Percentiles rank a stretch among this genome's conserved stretches.
Conservation (phyloP, 768 basidiomycete species). For the Tulasnella sp. region DNA sequence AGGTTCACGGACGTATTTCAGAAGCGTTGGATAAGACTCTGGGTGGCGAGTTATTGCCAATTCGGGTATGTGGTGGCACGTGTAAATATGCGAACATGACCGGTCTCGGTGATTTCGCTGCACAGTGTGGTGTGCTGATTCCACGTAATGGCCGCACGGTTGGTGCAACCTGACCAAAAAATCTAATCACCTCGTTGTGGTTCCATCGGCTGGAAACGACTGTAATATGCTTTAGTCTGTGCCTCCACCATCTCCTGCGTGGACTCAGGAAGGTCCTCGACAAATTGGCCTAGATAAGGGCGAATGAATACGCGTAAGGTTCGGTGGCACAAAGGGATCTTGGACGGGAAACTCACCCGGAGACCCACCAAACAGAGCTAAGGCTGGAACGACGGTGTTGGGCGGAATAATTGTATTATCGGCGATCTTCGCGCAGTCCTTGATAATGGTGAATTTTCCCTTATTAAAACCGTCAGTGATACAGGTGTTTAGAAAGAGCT, state of each 20-base stretch:
- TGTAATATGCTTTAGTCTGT: constrained; percentile 73
- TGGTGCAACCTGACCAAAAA: too few species aligned
- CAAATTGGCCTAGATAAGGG: constrained; percentile 48
- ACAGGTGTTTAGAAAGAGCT: neutral
- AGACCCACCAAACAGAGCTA: constrained; percentile 75
- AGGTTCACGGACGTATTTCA: too few species aligned
- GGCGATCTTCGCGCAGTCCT: constrained; percentile 82
- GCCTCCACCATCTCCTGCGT: constrained; percentile 86
- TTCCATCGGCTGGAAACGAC: constrained; percentile 52
- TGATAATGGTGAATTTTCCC: constrained; percentile 96
- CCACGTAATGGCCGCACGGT: too few species aligned
- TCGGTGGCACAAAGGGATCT: neutral
- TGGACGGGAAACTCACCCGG: constrained; percentile 46
- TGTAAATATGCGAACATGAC: too few species aligned
- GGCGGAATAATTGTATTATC: constrained; percentile 85
- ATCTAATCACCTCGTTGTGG: neutral
- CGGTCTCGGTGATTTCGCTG: too few species aligned
- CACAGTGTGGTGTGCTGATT: too few species aligned
- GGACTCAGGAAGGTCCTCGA: constrained; percentile 81
- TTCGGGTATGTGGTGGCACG: too few species aligned
- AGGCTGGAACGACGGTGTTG: constrained; percentile 82
- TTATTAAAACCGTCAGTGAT: constrained; percentile 25
- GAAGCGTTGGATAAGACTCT: too few species aligned
- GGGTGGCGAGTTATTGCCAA: too few species aligned
- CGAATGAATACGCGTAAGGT: neutral